Percentiles rank a stretch among this genome's conserved stretches.
phyloP scores from a whole-genome alignment of 2,329 filamentous ascomycete species.

The Fusarium fracticaudum region DNA sequence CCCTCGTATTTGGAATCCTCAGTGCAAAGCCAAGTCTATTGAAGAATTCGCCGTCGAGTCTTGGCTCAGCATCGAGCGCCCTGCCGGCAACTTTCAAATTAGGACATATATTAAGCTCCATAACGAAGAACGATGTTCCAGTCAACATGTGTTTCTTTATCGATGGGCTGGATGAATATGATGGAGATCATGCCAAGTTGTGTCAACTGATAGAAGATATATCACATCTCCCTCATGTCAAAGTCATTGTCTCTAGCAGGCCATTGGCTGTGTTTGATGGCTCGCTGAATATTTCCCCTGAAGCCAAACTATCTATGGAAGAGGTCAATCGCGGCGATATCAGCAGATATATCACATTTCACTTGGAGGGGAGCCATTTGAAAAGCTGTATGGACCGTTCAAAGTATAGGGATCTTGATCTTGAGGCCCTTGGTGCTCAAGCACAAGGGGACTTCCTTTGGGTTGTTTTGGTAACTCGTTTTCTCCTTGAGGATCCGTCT shows the following conservation, averaged over 20 bases:
- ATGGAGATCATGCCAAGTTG: constrained; percentile 14
- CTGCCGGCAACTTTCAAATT: neutral
- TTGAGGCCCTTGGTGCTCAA: neutral
- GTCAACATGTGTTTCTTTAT: constrained; percentile 28
- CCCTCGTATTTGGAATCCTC: constrained; percentile 22
- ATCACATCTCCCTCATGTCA: neutral
- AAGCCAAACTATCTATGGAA: constrained; percentile 20
- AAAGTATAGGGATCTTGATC: neutral
- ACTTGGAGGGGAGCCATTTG: neutral
- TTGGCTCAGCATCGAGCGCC: neutral
- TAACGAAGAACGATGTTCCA: neutral
- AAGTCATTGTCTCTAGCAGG: constrained; percentile 30
- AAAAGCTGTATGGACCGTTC: neutral
- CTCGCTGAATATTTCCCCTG: neutral
- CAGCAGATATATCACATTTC: neutral
- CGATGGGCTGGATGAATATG: constrained; percentile 32
- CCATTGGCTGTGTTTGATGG: constrained; percentile 14
- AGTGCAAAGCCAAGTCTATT: neutral
- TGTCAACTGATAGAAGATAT: constrained; percentile 4
- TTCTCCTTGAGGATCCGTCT: neutral
- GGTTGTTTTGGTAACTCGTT: constrained; percentile 27
- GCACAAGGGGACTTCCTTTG: constrained; percentile 34
- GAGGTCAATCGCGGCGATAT: constrained; percentile 27
- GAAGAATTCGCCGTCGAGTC: neutral
- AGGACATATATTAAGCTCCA: neutral